Evolutionary conservation across 2,329 filamentous ascomycete species (phyloP).

Genomic region (Periconia sp.): DNA sequence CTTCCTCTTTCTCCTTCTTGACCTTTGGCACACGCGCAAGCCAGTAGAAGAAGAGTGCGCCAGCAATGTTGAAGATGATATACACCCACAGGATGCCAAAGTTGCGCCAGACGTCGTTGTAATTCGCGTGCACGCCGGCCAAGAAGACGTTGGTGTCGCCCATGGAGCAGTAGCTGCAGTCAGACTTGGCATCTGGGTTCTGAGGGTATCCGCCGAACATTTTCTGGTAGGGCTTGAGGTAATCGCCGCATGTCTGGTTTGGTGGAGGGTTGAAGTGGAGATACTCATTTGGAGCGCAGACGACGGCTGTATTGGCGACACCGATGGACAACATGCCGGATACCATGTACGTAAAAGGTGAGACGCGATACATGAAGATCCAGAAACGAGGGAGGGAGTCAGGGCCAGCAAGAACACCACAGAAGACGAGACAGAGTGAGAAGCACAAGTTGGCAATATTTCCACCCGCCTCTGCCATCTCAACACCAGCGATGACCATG

Average conservation of each 20-base stretch:
- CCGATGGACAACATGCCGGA: conserved; percentile 73
- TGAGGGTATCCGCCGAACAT: conserved; percentile 45
- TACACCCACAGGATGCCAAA: conserved; percentile 62
- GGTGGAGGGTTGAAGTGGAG: conserved; percentile 68
- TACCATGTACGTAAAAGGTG: conserved; percentile 83
- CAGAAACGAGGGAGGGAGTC: conserved; percentile 73
- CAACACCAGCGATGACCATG: conserved; percentile 77
- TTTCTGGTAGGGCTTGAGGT: conserved; percentile 43
- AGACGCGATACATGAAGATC: conserved; percentile 84
- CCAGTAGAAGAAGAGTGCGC: conserved; percentile 61
- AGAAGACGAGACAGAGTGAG: conserved; percentile 75
- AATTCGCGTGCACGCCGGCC: conserved; percentile 48
- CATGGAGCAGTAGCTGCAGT: conserved; percentile 52
- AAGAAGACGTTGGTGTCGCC: conserved; percentile 53
- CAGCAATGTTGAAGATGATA: conserved; percentile 58
- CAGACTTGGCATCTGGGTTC: conserved; percentile 35
- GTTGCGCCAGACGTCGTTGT: conserved; percentile 58
- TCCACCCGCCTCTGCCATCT: conserved; percentile 75
- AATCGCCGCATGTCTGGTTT: conserved; percentile 50
- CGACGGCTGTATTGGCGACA: conserved; percentile 69
- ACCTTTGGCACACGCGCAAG: conserved; percentile 59
- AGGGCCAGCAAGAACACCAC: conserved; percentile 72
- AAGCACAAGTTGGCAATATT: conserved; percentile 80
- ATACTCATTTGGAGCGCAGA: conserved; percentile 73
- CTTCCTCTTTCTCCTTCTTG: conserved; percentile 47